Base-by-base conservation (phyloP, 1,284 basidiomycete species). In the Neonothopanus nambi region DNA sequence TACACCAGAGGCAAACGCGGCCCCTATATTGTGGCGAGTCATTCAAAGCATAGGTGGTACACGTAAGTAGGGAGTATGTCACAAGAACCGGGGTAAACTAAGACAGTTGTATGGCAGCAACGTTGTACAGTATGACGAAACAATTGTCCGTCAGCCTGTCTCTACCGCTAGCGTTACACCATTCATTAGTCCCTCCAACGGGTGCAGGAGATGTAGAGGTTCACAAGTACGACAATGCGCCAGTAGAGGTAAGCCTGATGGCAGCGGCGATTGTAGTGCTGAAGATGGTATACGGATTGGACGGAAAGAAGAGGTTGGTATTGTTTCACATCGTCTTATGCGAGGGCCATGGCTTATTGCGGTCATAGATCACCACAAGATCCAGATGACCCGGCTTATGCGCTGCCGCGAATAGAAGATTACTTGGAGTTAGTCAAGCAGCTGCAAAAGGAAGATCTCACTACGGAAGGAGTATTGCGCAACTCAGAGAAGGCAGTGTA, bases 271-370 rank as follows among this genome's bases (percentile, higher is more conserved):
- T 94, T 15, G 74, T 94, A 3, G 81, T 87, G 26, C 75, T 94
- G 65, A 95, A 94, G 70, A 74, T 95, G 73, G 79, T 86, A 9
- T 94, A 95, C 63, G 92, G 93, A 1, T 66, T 95, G 26, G 91
- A 94, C 67, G 89, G 84, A n/a, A 70, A 69, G 56, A 57, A 64
- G 45, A 80, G 89, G 89, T 84, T 60, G 48, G 73, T 66, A 28
- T n/a, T 23, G 17, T 28, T 35, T 39, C 24, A 23, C n/a, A 26
- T 26, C 30, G 30, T 37, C 45, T 15, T 30, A 20, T 21, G 35
- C 51, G 15, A 7, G 12, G 23, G 9, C 21, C 15, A 37, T 48
- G 45, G 53, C 52, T 50, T 37, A 20, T n/a, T 5, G 55, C 49
- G 38, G 40, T 54, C 37, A 41, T 48, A 45, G 85, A 63, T 63